Conservation (phyloP, 2,329 filamentous ascomycete genomes). For the Fusarium guadeloupense region DNA sequence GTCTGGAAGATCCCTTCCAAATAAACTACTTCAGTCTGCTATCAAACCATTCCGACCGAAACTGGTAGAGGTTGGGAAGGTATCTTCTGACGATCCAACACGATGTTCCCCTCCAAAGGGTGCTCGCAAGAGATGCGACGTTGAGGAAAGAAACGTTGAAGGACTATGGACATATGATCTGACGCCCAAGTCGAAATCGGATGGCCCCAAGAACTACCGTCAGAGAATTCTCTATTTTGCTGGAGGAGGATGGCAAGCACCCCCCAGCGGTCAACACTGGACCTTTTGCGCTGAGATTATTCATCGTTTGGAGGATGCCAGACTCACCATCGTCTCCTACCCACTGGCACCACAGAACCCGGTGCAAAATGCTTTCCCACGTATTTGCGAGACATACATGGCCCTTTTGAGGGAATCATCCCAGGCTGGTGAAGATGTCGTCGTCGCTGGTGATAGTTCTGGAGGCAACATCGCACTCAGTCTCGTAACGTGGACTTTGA, state of each 20-base stretch:
- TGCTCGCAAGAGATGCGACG: conserved; percentile 22
- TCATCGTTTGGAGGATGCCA: conserved; percentile 50
- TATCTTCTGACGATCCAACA: conserved; percentile 15
- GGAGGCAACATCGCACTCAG: conserved; percentile 62
- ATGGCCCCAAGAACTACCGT: conserved; percentile 24
- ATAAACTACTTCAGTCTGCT: conserved; percentile 11
- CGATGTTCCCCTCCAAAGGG: conserved; percentile 18
- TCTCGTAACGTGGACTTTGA: conserved; percentile 47
- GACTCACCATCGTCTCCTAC: conserved; percentile 59
- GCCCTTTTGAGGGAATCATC: conserved; percentile 52
- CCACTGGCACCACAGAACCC: conserved; percentile 64
- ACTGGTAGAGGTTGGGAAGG: conserved; percentile 6
- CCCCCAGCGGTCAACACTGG: conserved; percentile 62
- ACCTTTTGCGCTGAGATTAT: conserved; percentile 57
- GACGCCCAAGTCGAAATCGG: background rate
- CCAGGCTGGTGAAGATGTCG: conserved; percentile 51
- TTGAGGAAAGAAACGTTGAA: conserved; percentile 33
- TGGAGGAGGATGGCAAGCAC: conserved; percentile 65
- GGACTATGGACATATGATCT: conserved; percentile 43
- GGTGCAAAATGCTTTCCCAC: conserved; percentile 58
- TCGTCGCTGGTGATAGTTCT: conserved; percentile 64
- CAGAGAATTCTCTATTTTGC: conserved; percentile 61
- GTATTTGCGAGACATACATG: conserved; percentile 56
- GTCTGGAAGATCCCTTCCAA: conserved; percentile 13
- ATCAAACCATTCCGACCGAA: conserved; percentile 29